These are phyloP conservation scores for Macrotyloma uniflorum DNA, from an alignment of 306 rosid genomes.

Conservation along the genomic window DNA sequence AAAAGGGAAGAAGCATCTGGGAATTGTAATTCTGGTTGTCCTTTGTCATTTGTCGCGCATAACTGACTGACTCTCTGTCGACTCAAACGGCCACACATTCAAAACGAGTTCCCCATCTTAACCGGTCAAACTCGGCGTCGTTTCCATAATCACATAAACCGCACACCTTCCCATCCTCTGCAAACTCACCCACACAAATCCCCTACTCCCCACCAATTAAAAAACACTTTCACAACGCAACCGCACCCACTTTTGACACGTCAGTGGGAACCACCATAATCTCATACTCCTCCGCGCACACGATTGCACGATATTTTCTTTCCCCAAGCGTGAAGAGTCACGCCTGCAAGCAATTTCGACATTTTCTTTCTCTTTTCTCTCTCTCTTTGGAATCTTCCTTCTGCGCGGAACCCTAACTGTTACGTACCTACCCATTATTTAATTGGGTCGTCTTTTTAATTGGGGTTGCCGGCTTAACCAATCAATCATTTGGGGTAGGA, in stretches of 20 bases:
- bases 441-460: background rate
- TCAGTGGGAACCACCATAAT: background rate
- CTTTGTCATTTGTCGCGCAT: background rate
- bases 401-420: constrained; percentile 37
- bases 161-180: background rate
- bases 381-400: constrained; percentile 41
- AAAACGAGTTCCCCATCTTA: constrained; percentile 24
- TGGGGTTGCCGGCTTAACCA: constrained; percentile 3
- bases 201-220: background rate
- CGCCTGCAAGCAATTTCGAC: constrained; percentile 33
- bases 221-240: background rate
- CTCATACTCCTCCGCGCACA: background rate
- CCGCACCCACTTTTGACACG: background rate
- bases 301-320: constrained; percentile 19
- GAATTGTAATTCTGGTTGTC: background rate
- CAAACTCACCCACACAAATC: background rate
- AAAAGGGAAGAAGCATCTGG: background rate
- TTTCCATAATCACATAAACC: background rate
- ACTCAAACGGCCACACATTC: constrained; percentile 30
- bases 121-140: constrained; percentile 49
- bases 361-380: background rate
- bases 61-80: constrained; percentile 26
- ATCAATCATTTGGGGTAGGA: constrained; percentile 12
- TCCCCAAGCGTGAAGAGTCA: background rate
- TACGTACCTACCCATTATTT: constrained; percentile 27